Base-by-base conservation (phyloP, 2,329 filamentous ascomycete genomes). In the Sphaerulina vaccinii region DNA sequence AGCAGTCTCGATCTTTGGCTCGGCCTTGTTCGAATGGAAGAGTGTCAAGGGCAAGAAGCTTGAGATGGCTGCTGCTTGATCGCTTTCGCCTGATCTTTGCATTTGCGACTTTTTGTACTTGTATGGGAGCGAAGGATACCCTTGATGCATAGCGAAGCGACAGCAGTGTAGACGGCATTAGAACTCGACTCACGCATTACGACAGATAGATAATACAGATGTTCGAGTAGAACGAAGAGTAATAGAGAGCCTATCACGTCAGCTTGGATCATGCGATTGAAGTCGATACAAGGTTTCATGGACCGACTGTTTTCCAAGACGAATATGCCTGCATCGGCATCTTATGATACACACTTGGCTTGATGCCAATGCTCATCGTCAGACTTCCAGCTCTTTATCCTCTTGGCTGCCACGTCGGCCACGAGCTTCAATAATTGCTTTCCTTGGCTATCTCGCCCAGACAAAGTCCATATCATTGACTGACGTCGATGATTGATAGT, bases 1-100 rank as follows among this genome's bases (percentile, higher is more conserved):
- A 0, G 72, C 72, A 6, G 50, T 84, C 7, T 77, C 75, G 3
- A 72, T 86, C 11, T 32, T 85, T 6, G 84, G 81, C 0, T 74
- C 77, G 0, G 60, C 75, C 1, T 70, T 72, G 5, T 77, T 87
- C 59, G 79, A 87, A 70, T 88, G 83, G 83, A 79, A 75, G 65
- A 83, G 73, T 57, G 82, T 88, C 62, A 87, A 87, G 74, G 66
- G 66, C 19, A 68, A 68, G 61, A 71, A 73, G 58, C 69, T 75
- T 43, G 66, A 71, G 58, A 65, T 67, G 64, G 60, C 57, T 19
- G 64, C 61, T 35, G 67, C 64, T 9, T 68, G 57, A 9, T 9
- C 9, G 29, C 6, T 23, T 35, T 39, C 13, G 15, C 19, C n/a
- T 6, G 15, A 23, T 21, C 27, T 24, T 39, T 13, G 29, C 22